These are phyloP conservation scores for Xylariaceae sp. DNA, from an alignment of 2,329 filamentous ascomycete genomes.

Conservation along the genomic window DNA sequence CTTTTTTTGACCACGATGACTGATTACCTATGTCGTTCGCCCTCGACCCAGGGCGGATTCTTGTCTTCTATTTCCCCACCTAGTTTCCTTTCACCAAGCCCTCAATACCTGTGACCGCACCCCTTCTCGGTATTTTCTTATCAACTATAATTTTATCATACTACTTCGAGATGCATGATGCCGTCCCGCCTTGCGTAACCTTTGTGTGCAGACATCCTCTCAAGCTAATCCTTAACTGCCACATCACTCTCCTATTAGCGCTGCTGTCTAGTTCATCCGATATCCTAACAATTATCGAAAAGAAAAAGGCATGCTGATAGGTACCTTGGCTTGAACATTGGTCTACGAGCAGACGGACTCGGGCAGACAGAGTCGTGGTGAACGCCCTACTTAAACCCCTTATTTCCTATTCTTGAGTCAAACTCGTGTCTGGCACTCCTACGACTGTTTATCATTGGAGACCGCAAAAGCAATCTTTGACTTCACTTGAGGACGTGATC, in stretches of 20 bases:
- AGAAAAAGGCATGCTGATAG: slow-evolving; percentile 6
- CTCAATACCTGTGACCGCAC: neutral
- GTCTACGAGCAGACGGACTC: neutral
- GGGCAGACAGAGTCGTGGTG: too few relatives aligned
- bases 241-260: slow-evolving; percentile 23
- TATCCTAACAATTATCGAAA: slow-evolving; percentile 15
- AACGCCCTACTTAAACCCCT: neutral
- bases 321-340: neutral
- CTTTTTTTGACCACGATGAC: slow-evolving; percentile 9
- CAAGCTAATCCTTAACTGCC: slow-evolving; percentile 32
- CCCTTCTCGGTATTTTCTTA: neutral
- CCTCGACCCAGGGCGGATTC: too few relatives aligned
- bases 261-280: slow-evolving; percentile 17
- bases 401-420: neutral
- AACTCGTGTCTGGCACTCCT: neutral
- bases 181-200: slow-evolving; percentile 31
- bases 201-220: slow-evolving; percentile 30
- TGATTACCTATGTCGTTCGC: slow-evolving; percentile 4
- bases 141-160: neutral
- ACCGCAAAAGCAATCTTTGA: slow-evolving; percentile 1
- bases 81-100: slow-evolving; percentile 5
- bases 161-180: slow-evolving; percentile 32
- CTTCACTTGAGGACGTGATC: slow-evolving; percentile 1
- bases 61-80: neutral
- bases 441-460: slow-evolving; percentile 1